These are phyloP conservation scores for Pholiota conissans DNA, from an alignment of 768 basidiomycete genomes.

Conservation along the genomic window DNA sequence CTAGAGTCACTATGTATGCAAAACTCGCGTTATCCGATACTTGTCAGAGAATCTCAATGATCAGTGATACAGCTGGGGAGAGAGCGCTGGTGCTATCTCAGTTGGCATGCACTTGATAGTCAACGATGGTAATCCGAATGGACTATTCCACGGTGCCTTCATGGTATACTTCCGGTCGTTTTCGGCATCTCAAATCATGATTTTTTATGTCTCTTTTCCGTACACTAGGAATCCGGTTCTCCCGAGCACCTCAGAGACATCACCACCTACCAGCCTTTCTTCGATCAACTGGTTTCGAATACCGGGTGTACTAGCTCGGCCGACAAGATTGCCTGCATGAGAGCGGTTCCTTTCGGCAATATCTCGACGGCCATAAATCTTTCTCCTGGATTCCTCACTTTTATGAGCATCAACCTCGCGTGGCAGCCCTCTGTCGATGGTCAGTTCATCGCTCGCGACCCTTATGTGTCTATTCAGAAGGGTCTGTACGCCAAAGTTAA, in stretches of 20 bases:
- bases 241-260: constrained; percentile 45
- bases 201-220: no score
- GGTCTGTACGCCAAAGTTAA: constrained; percentile 23
- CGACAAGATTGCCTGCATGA: constrained; percentile 43
- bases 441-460: constrained; percentile 44
- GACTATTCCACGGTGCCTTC: constrained; percentile 48
- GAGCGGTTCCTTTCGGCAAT: constrained; percentile 32
- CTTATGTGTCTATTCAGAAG: constrained; percentile 42
- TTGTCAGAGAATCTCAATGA: background rate
- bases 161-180: no score
- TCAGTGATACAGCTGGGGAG: constrained; percentile 32
- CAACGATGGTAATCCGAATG: constrained; percentile 43
- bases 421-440: constrained; percentile 55
- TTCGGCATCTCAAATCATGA: no score
- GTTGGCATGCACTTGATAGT: constrained; percentile 50
- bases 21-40: no score
- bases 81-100: constrained; percentile 53
- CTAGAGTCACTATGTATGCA: constrained; percentile 56
- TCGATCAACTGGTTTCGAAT: constrained; percentile 40
- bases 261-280: constrained; percentile 42
- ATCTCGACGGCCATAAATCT: constrained; percentile 40
- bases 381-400: constrained; percentile 34
- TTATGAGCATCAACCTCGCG: constrained; percentile 42
- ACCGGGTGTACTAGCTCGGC: constrained; percentile 28
- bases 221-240: constrained; percentile 39